Percentiles rank a stretch among this genome's conserved stretches.
Evolutionary conservation across 2,329 filamentous ascomycete genomes (phyloP).

Genomic region (Polychaeton citri): DNA sequence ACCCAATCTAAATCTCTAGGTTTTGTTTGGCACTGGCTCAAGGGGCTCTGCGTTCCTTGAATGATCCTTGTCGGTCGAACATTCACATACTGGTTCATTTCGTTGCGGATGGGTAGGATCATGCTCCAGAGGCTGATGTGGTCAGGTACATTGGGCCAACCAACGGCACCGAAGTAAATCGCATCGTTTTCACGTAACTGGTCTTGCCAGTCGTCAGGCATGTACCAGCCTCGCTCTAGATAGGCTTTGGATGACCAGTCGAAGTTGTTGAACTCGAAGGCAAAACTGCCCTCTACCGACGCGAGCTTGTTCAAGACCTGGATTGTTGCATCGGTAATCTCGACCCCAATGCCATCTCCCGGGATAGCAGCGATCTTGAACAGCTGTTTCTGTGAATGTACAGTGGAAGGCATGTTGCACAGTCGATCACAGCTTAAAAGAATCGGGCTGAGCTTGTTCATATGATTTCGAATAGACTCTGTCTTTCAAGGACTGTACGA

Average conservation of each 20-base stretch:
- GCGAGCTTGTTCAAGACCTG: slow-evolving; percentile 34
- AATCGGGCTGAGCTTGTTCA: too few relatives aligned
- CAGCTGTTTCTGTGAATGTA: not conserved
- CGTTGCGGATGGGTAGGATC: slow-evolving; percentile 52
- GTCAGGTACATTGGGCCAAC: slow-evolving; percentile 51
- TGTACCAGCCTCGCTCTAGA: slow-evolving; percentile 39
- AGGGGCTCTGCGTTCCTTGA: slow-evolving; percentile 27
- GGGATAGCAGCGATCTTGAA: slow-evolving; percentile 43
- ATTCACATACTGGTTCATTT: slow-evolving; percentile 57
- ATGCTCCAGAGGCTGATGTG: slow-evolving; percentile 55
- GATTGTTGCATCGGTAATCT: slow-evolving; percentile 46
- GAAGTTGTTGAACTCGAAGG: slow-evolving; percentile 38
- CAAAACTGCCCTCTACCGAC: slow-evolving; percentile 29
- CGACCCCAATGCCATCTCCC: slow-evolving; percentile 50
- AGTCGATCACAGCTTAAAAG: too few relatives aligned
- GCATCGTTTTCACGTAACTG: slow-evolving; percentile 40
- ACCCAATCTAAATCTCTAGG: slow-evolving; percentile 52
- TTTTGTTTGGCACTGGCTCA: slow-evolving; percentile 21
- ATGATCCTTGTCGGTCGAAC: slow-evolving; percentile 41
- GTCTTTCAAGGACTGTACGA: too few relatives aligned
- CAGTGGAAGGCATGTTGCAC: not conserved
- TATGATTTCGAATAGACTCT: too few relatives aligned
- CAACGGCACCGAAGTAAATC: slow-evolving; percentile 47
- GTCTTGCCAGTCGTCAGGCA: slow-evolving; percentile 37
- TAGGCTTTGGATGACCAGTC: slow-evolving; percentile 38